These are phyloP conservation scores for Blastocystis sp. DNA, from an alignment of 352 stramenopile species.

Conservation along the genomic window DNA sequence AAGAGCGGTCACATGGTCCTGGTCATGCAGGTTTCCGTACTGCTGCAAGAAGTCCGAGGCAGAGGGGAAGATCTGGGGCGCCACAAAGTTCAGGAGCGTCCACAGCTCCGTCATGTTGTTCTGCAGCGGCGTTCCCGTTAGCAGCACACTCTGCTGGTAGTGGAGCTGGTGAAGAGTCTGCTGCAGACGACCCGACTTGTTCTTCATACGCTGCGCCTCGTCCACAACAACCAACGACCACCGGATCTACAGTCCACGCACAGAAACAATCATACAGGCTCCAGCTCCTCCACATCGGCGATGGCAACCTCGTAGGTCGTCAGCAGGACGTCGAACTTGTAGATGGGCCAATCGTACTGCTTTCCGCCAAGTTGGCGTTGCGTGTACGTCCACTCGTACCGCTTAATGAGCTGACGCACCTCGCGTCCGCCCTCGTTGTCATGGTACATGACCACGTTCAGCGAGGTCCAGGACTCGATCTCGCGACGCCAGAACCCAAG, in stretches of 20 bases:
- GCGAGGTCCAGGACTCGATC: slow-evolving; percentile 92
- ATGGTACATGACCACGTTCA: slow-evolving; percentile 98
- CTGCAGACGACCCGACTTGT: slow-evolving; percentile 81
- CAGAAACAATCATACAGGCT: slow-evolving; percentile 51
- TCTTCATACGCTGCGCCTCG: slow-evolving; percentile 97
- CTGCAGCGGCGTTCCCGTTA: slow-evolving; percentile 89
- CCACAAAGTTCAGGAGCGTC: slow-evolving; percentile 96
- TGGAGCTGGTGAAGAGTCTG: slow-evolving; percentile 74
- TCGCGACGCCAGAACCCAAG: slow-evolving; percentile 96
- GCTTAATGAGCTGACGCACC: slow-evolving; percentile 79
- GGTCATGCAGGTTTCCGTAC: slow-evolving; percentile 79
- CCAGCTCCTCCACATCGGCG: slow-evolving; percentile 79
- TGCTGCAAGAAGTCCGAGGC: slow-evolving; percentile 87
- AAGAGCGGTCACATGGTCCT: slow-evolving; percentile 81
- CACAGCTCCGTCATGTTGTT: slow-evolving; percentile 98
- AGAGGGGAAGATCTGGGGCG: slow-evolving; percentile 80
- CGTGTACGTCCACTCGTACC: slow-evolving; percentile 88
- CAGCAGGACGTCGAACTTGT: slow-evolving; percentile 88
- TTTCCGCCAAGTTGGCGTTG: slow-evolving; percentile 65
- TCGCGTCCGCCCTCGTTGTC: slow-evolving; percentile 76
- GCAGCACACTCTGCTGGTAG: slow-evolving; percentile 62
- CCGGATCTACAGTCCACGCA: slow-evolving; percentile 67
- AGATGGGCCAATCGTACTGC: slow-evolving; percentile 63
- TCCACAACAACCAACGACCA: slow-evolving; percentile 95
- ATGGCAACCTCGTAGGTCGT: slow-evolving; percentile 90